Evolutionary conservation across 1,284 basidiomycete genomes (phyloP), one percentile per base, ranked within the genome.

Genomic region (Ceratobasidium sp.): DNA sequence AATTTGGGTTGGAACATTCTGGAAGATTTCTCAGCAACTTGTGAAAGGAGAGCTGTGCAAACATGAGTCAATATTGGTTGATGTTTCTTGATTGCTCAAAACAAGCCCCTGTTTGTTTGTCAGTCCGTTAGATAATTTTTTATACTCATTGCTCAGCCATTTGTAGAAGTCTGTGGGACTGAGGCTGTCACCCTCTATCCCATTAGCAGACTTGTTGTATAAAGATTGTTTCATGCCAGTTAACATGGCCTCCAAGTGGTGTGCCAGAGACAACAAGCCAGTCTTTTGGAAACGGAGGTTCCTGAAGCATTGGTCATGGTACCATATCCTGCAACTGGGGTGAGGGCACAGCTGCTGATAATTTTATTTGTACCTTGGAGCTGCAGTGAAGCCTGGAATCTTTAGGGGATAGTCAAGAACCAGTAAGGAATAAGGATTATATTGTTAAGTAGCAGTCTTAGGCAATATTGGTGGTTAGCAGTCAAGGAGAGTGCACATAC

Each of bases 331-430:
- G 26, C 72, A 75, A 3, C 44, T 23, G 23, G 12, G 12, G 3
- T 60, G 72, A 3, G 72, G 72, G 26, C 72, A 75, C 2, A 53
- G 61, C 18, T 28, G 26, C 61, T 75, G 72, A 33, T 2, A 10
- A 13, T 75, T n/a, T n/a, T n/a, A n/a, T n/a, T n/a, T n/a, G n/a
- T n/a, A n/a, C n/a, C n/a, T n/a, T n/a, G n/a, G n/a, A n/a, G n/a
- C n/a, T n/a, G n/a, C n/a, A n/a, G n/a, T n/a, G n/a, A n/a, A n/a
- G n/a, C n/a, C n/a, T n/a, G n/a, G n/a, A n/a, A n/a, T n/a, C n/a
- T n/a, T n/a, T n/a, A n/a, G n/a, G n/a, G n/a, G n/a, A n/a, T n/a
- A n/a, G n/a, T n/a, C n/a, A n/a, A n/a, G n/a, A n/a, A n/a, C n/a
- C n/a, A n/a, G n/a, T n/a, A n/a, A n/a, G n/a, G n/a, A n/a, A n/a